Evolutionary conservation across 305 asterid genomes (phyloP).

Genomic region (Fraxinus velutina): DNA sequence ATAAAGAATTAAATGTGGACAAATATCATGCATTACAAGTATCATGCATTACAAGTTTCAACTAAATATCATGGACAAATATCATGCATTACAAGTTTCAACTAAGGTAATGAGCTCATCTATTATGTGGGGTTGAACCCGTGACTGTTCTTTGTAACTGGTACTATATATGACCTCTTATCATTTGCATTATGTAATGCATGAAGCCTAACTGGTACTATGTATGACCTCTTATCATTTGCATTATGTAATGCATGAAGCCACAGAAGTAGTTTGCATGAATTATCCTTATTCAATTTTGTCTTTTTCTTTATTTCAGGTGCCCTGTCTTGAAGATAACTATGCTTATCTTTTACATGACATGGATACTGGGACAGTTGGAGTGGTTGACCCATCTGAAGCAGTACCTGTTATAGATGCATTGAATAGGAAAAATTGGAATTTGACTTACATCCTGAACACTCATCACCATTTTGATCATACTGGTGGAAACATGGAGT

Average conservation of each 20-base stretch:
- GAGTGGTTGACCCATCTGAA: conserved; percentile 61
- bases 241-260: conserved; percentile 6
- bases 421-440: conserved; percentile 67
- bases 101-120: not conserved
- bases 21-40: not conserved
- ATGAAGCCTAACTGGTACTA: not conserved
- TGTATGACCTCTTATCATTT: not conserved
- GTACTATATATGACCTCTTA: not conserved
- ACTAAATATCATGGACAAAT: not conserved
- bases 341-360: conserved; percentile 52
- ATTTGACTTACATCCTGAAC: conserved; percentile 80
- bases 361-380: conserved; percentile 55
- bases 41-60: not conserved
- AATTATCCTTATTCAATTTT: not conserved
- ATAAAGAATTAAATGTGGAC: not conserved
- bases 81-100: not conserved
- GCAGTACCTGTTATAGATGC: conserved; percentile 56
- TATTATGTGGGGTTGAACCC: not conserved
- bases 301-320: conserved; percentile 3
- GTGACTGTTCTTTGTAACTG: not conserved
- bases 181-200: not conserved
- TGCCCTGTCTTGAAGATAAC: conserved; percentile 56
- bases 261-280: not conserved
- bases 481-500: conserved; percentile 90
- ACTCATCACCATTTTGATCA: conserved; percentile 98